A percentile compares a stretch with the other conserved stretches of the same genome.
Conservation (phyloP, 768 basidiomycete species). For the Sistotremastrum suecicum region DNA sequence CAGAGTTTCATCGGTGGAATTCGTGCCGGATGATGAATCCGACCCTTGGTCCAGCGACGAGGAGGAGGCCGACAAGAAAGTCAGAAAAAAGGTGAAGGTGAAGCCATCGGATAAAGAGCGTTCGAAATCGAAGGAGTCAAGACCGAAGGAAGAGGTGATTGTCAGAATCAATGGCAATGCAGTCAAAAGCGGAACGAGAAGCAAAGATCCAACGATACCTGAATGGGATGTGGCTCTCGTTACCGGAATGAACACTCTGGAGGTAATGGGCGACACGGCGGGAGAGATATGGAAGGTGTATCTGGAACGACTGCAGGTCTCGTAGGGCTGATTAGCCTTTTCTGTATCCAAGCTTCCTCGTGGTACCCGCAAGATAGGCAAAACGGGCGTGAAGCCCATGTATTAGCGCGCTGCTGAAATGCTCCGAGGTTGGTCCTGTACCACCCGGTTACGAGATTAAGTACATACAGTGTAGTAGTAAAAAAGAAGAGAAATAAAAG, state of each 20-base stretch:
- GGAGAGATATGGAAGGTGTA: conserved; percentile 62
- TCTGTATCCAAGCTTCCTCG: too few species aligned
- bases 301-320: conserved; percentile 25
- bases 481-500: too few species aligned
- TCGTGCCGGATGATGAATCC: conserved; percentile 2
- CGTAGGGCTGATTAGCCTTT: neutral
- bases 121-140: conserved; percentile 32
- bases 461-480: too few species aligned
- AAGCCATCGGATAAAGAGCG: neutral
- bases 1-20: conserved; percentile 26
- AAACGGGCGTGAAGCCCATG: too few species aligned
- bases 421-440: too few species aligned
- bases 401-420: too few species aligned
- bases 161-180: conserved; percentile 46
- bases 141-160: conserved; percentile 36
- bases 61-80: conserved; percentile 6
- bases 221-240: conserved; percentile 52
- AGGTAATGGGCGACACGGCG: conserved; percentile 52
- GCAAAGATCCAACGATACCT: neutral
- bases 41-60: neutral
- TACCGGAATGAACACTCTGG: conserved; percentile 46
- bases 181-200: neutral
- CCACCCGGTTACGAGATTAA: too few species aligned
- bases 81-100: conserved; percentile 4
- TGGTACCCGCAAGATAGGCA: too few species aligned